Evolutionary conservation across 1,284 basidiomycete species (phyloP), one percentile per base, ranked within the genome.

Genomic region (Lentinula novae-zelandiae): DNA sequence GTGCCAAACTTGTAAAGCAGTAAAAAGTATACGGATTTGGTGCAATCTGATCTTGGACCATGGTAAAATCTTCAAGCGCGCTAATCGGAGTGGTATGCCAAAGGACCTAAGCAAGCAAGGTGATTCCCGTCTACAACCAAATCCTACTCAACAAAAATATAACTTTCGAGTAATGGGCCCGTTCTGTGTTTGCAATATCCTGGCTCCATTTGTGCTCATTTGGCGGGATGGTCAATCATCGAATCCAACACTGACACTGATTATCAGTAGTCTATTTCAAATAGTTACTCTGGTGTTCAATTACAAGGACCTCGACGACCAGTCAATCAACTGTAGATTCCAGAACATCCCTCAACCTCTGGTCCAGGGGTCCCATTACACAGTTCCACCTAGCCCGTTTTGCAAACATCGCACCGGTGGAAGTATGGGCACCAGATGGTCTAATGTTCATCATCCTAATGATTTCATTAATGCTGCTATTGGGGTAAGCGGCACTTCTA

Each of bases 241-340:
- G 13, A 46, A 46, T 5, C 31, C 58, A 34, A 22, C 27, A 2
- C 17, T 48, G n/a, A 33, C 34, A 27, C 34, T 60, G 33, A 36
- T 40, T 42, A 27, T 54, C n/a, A 13, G 52, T 10, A 36, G 33
- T 27, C 5, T 60, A 1, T 20, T 60, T 27, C 58, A 60, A 48
- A 20, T 55, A 8, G 44, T 55, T 9, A 17, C 36, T 20, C 17
- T 36, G 5, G 17, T 49, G 6, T n/a, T 60, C 20, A 31, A 6
- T n/a, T 60, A 48, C 44, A 60, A 60, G 38, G 58, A 60, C 49
- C 12, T 60, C 13, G 53, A 60, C 33, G 13, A 60, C 44, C 39
- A 49, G 58, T 60, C 58, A 3, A 60, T 60, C 34, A 60, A 60
- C n/a, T 60, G 58, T 49, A 60, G 51, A 49, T 60, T 60, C n/a